Percentiles rank a stretch among this genome's conserved stretches.
Evolutionary conservation across 345 rosid genomes (phyloP).

Genomic region (Toxicodendron radicans): DNA sequence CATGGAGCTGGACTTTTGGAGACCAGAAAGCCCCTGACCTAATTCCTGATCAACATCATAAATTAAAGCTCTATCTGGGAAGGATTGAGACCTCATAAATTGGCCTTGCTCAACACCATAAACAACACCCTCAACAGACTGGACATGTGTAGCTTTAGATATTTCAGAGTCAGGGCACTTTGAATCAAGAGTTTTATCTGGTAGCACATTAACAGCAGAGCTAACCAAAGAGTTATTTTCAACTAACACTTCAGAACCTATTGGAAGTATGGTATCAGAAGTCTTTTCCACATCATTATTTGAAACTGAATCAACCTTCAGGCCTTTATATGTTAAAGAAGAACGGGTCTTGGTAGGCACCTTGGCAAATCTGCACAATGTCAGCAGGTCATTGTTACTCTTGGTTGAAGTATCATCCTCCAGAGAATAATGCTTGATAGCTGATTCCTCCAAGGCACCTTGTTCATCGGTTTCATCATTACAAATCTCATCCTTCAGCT

Average conservation of each 20-base stretch:
- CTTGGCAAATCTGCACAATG: conserved; percentile 74
- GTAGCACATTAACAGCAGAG: conserved; percentile 30
- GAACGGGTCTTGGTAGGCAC: conserved; percentile 88
- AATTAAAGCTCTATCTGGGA: conserved; percentile 47
- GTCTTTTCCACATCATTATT: conserved; percentile 39
- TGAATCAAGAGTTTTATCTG: conserved; percentile 31
- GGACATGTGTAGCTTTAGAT: conserved; percentile 30
- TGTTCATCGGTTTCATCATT: conserved; percentile 45
- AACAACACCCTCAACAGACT: conserved; percentile 33
- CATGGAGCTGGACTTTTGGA: conserved; percentile 49
- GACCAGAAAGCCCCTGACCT: conserved; percentile 36
- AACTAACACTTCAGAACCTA: conserved; percentile 33
- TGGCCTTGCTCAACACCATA: conserved; percentile 40
- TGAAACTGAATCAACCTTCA: conserved; percentile 41
- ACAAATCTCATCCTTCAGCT: conserved; percentile 34
- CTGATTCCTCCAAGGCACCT: conserved; percentile 35
- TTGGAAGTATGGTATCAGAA: conserved; percentile 37
- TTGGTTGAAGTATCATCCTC: conserved; percentile 41
- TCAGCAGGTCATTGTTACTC: conserved; percentile 53
- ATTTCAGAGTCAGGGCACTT: conserved; percentile 35
- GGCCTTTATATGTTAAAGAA: conserved; percentile 47
- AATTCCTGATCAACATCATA: conserved; percentile 43
- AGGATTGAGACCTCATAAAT: conserved; percentile 62
- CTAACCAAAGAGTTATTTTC: conserved; percentile 37
- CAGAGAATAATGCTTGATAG: conserved; percentile 23